phyloP scores from a whole-genome alignment of 495 filamentous ascomycete species.

The Pseudevernia furfuracea region DNA sequence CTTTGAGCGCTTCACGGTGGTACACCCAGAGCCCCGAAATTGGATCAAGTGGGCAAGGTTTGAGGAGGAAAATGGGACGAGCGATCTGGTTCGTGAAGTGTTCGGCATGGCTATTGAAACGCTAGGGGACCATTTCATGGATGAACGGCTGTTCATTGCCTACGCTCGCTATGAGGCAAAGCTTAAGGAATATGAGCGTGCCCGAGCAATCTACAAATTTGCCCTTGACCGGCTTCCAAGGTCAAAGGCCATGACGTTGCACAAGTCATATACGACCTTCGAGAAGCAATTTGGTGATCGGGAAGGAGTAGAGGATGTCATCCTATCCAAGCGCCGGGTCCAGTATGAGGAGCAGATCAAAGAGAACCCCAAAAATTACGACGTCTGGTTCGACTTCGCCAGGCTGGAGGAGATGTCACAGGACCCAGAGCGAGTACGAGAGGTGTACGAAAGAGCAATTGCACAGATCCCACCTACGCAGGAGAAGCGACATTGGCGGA shows the following conservation, averaged over 20 bases:
- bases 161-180: slow-evolving; percentile 91
- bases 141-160: slow-evolving; percentile 87
- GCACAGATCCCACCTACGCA: slow-evolving; percentile 92
- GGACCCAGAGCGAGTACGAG: slow-evolving; percentile 72
- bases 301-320: slow-evolving; percentile 91
- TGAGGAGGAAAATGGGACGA: slow-evolving; percentile 89
- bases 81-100: slow-evolving; percentile 84
- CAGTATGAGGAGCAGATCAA: slow-evolving; percentile 90
- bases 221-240: slow-evolving; percentile 86
- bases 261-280: slow-evolving; percentile 92
- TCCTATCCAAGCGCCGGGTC: slow-evolving; percentile 86
- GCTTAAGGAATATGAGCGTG: slow-evolving; percentile 88
- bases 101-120: slow-evolving; percentile 85
- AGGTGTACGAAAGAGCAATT: slow-evolving; percentile 92
- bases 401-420: slow-evolving; percentile 79
- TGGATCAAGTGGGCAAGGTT: slow-evolving; percentile 99
- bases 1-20: slow-evolving; percentile 83
- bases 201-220: slow-evolving; percentile 95
- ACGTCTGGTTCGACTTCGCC: slow-evolving; percentile 93
- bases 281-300: slow-evolving; percentile 96
- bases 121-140: slow-evolving; percentile 91
- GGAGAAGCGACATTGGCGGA: slow-evolving; percentile 94
- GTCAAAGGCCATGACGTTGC: slow-evolving; percentile 73
- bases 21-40: slow-evolving; percentile 90
- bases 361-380: slow-evolving; percentile 90